A percentile compares a stretch with the other conserved stretches of the same genome.
These are phyloP conservation scores for Neurospora intermedia DNA, from an alignment of 495 filamentous ascomycete species.

Conservation along the genomic window DNA sequence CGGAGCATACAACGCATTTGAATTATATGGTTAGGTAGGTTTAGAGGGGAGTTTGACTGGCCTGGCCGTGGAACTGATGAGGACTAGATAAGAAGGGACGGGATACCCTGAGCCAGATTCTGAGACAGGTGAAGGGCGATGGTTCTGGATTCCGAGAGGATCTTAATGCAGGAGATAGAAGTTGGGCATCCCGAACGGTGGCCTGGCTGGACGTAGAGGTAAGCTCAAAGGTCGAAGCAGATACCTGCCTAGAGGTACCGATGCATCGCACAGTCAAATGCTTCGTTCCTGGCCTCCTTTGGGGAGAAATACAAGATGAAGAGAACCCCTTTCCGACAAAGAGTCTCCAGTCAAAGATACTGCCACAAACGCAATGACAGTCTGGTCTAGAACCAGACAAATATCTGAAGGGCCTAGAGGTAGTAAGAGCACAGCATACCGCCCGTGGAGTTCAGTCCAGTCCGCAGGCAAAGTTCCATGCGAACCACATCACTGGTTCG, in stretches of 20 bases:
- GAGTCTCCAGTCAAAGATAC: background rate
- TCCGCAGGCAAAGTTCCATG: background rate
- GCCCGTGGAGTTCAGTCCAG: background rate
- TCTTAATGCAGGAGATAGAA: slow-evolving; percentile 14
- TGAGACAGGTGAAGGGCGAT: slow-evolving; percentile 15
- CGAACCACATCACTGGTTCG: background rate
- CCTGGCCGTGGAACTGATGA: slow-evolving; percentile 8
- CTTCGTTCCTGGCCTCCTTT: background rate
- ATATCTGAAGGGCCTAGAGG: background rate
- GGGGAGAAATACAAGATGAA: background rate
- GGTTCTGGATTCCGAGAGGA: slow-evolving; percentile 15
- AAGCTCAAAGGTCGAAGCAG: background rate
- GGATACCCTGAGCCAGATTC: slow-evolving; percentile 21
- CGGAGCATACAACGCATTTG: slow-evolving; percentile 24
- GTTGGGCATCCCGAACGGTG: slow-evolving; percentile 13
- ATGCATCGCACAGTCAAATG: background rate
- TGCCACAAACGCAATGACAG: background rate
- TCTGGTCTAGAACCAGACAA: background rate
- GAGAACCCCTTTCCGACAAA: background rate
- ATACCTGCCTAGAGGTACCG: background rate
- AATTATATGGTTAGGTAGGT: slow-evolving; percentile 21
- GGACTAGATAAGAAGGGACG: slow-evolving; percentile 6
- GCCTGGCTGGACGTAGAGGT: background rate
- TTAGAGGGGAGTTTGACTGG: background rate
- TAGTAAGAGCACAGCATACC: background rate